Base-by-base conservation (phyloP, 2,329 filamentous ascomycete genomes). In the Aspergillus floridensis region DNA sequence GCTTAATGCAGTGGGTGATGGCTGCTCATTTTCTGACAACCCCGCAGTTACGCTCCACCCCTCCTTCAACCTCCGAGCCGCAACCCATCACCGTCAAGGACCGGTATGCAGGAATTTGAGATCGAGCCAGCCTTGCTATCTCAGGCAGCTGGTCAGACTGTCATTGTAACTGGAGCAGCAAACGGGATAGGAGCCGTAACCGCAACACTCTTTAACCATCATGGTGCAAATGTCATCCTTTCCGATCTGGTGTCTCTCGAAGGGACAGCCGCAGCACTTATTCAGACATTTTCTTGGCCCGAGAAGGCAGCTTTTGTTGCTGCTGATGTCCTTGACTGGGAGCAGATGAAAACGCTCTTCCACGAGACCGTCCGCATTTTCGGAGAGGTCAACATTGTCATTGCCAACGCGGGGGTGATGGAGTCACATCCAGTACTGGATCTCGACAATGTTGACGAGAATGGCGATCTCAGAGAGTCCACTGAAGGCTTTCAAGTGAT, bases 321-420 rank as follows among this genome's bases (percentile, higher is more conserved):
- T 16, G 73, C 70, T 5, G 70, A 77, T 59, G 75, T 79, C 31
- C 61, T 70, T 0, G 56, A 74, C 41, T 79, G 77, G 76, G 56
- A 56, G 0, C 63, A 76, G n/a, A 71, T 79, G 69, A 65, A 65
- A 22, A 24, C 58, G 2, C 60, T 76, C 3, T 79, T 79, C 59
- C 66, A 72, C 41, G 47, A 57, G 2, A 69, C 73, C 2, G 67
- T 71, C 16, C 59, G 67, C 19, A 59, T 35, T 5, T 79, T 79
- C 51, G 72, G 75, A 3, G 58, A 68, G 4, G 61, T 79, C 1
- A 75, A 80, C 59, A 69, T 78, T 16, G 75, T 79, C 2, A 65
- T 79, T 19, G 76, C 76, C 32, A 80, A 80, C 62, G 77, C 78
- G 7, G 78, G 76, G 4, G 70, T 77, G 51, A 79, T 79, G 58